These are phyloP conservation scores for Trichoderma harzianum DNA, from an alignment of 2,329 filamentous ascomycete species.

Conservation along the genomic window DNA sequence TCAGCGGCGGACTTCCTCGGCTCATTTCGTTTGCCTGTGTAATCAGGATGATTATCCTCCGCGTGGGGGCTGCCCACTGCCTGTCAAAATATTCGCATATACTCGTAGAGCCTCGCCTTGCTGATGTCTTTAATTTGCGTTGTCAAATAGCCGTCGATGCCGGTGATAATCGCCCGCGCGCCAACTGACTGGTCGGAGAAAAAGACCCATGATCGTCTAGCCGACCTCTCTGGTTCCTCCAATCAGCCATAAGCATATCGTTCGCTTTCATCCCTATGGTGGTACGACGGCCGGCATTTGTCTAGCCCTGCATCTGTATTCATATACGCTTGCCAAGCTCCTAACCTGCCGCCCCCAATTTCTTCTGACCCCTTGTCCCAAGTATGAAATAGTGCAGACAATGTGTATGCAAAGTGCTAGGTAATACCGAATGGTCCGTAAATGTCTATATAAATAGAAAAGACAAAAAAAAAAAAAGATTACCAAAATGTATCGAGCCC, in stretches of 20 bases:
- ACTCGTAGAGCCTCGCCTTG: neutral
- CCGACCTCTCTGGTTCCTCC: neutral
- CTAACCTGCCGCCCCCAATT: neutral
- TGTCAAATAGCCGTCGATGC: neutral
- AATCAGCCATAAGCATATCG: neutral
- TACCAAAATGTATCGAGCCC: neutral
- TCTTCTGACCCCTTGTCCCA: neutral
- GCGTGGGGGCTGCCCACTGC: neutral
- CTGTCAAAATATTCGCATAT: neutral
- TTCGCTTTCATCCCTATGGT: neutral
- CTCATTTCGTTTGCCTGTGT: conserved; percentile 9
- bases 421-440: neutral
- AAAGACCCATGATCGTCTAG: neutral
- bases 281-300: neutral
- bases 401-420: neutral
- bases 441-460: conserved; percentile 12
- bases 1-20: neutral
- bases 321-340: neutral
- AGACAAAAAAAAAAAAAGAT: neutral
- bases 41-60: neutral
- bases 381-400: neutral
- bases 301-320: neutral
- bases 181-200: conserved; percentile 1
- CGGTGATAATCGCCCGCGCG: neutral
- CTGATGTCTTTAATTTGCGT: neutral